Evolutionary conservation across 345 rosid genomes (phyloP).

Genomic region (Euclidium syriacum): DNA sequence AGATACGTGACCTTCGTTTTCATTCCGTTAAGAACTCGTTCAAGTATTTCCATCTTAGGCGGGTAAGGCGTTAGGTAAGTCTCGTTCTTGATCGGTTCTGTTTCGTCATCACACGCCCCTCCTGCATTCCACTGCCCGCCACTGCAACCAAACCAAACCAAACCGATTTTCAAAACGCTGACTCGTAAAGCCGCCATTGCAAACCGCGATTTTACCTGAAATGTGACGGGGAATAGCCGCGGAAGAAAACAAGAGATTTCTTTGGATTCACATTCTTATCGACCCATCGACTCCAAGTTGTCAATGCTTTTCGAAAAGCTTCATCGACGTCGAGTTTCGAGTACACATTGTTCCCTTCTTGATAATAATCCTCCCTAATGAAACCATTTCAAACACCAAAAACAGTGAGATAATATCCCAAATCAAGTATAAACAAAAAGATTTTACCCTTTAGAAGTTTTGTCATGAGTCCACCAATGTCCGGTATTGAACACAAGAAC

Average conservation of each 20-base stretch:
- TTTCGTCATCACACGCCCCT: slow-evolving; percentile 81
- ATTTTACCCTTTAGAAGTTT: slow-evolving; percentile 78
- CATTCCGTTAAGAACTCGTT: slow-evolving; percentile 69
- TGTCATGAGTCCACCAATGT: slow-evolving; percentile 99
- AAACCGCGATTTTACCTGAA: slow-evolving; percentile 55
- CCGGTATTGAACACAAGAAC: slow-evolving; percentile 87
- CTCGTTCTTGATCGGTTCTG: slow-evolving; percentile 75
- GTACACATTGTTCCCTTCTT: slow-evolving; percentile 83
- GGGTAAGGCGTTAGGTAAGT: slow-evolving; percentile 67
- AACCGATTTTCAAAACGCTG: not conserved
- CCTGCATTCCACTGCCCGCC: slow-evolving; percentile 99
- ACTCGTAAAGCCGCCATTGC: not conserved
- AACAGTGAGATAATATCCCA: not conserved
- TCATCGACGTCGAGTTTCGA: slow-evolving; percentile 73
- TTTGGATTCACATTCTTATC: slow-evolving; percentile 65
- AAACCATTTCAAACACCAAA: slow-evolving; percentile 3
- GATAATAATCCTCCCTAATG: slow-evolving; percentile 83
- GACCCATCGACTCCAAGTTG: slow-evolving; percentile 91
- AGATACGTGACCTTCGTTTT: slow-evolving; percentile 72
- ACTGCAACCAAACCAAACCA: slow-evolving; percentile 33
- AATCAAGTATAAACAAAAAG: not conserved
- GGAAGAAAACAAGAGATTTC: slow-evolving; percentile 69
- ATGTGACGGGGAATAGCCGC: slow-evolving; percentile 95
- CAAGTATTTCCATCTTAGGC: slow-evolving; percentile 72
- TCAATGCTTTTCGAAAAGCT: slow-evolving; percentile 84